Evolutionary conservation across 2,329 filamentous ascomycete species (phyloP).

Genomic region (Penicillium oxalicum): DNA sequence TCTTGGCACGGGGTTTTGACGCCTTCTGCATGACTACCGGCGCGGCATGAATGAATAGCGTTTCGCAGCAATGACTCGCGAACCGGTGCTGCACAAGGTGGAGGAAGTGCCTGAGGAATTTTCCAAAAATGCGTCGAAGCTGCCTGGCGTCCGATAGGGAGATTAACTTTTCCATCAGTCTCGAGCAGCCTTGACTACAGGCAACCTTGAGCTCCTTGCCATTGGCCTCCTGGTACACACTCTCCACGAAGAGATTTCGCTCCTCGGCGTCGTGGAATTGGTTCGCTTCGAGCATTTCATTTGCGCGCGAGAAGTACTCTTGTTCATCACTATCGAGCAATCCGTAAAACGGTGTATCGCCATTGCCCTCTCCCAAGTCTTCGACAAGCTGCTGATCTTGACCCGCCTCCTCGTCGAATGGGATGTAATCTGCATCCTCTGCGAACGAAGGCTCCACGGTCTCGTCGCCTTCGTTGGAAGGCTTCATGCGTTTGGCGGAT

Average conservation of each 20-base stretch:
- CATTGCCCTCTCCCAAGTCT: constrained; percentile 22
- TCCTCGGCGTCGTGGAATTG: constrained; percentile 75
- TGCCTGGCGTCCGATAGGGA: constrained; percentile 70
- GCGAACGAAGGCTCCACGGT: constrained; percentile 15
- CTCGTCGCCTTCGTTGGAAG: constrained; percentile 20
- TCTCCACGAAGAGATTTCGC: constrained; percentile 64
- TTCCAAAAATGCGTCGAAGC: constrained; percentile 79
- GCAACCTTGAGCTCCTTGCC: constrained; percentile 95
- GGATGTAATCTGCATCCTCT: constrained; percentile 34
- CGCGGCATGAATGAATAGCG: constrained; percentile 78
- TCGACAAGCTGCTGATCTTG: not conserved
- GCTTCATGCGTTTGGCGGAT: constrained; percentile 37
- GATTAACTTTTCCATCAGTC: constrained; percentile 87
- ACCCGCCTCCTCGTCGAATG: constrained; percentile 26
- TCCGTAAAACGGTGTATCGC: constrained; percentile 78
- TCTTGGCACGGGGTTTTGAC: constrained; percentile 39
- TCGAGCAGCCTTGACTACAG: constrained; percentile 90
- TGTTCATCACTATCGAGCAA: constrained; percentile 89
- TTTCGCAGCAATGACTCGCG: constrained; percentile 94
- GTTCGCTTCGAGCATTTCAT: constrained; percentile 84
- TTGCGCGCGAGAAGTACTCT: constrained; percentile 87
- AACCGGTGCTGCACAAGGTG: constrained; percentile 92
- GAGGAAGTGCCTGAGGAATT: constrained; percentile 80
- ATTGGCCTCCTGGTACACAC: constrained; percentile 76
- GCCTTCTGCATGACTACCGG: constrained; percentile 71